phyloP scores from a whole-genome alignment of 805 yeast genomes.

The Teunomyces gatunensis region DNA sequence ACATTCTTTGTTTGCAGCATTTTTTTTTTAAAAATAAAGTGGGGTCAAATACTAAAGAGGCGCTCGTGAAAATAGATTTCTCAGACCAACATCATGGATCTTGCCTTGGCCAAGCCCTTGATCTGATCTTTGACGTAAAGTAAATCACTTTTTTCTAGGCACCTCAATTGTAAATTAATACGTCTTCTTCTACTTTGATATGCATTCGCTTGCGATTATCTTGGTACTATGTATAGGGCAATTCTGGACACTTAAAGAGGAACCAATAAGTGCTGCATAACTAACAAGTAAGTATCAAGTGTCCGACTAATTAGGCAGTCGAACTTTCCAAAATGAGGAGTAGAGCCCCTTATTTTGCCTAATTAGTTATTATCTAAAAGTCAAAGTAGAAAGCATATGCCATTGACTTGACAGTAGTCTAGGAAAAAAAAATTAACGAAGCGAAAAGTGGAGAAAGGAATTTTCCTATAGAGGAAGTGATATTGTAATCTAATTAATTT shows the following conservation, averaged over 20 bases:
- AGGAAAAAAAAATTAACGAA: not conserved
- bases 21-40: not conserved
- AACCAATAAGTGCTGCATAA: not conserved
- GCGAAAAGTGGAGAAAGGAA: constrained; percentile 1
- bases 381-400: not conserved
- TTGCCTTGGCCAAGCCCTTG: not conserved
- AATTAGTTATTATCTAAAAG: not conserved
- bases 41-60: not conserved
- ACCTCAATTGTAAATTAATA: not conserved
- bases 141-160: not conserved
- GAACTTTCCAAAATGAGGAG: not conserved
- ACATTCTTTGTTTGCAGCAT: not conserved
- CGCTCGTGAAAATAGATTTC: not conserved
- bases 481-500: constrained; percentile 3
- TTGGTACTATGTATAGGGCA: no score
- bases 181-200: not conserved
- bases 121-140: not conserved
- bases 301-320: constrained; percentile 1
- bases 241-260: not conserved
- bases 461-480: constrained; percentile 4
- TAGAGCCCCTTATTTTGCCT: not conserved
- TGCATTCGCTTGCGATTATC: not conserved
- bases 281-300: not conserved
- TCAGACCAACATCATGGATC: not conserved
- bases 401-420: not conserved